phyloP scores from a whole-genome alignment of 2,329 filamentous ascomycete genomes.

The Eurotiales sp. region DNA sequence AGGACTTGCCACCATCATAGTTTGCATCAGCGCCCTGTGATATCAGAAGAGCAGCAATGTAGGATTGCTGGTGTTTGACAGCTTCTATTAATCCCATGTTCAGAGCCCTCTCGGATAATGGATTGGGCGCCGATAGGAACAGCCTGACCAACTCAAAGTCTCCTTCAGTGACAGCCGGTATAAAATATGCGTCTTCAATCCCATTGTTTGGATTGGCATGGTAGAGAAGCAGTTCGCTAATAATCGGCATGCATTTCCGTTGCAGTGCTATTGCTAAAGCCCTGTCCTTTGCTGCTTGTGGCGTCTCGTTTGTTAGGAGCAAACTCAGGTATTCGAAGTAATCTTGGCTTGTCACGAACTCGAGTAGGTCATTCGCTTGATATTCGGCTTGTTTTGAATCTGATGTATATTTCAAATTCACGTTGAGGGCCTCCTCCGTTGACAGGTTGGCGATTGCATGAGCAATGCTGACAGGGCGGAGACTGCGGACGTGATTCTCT shows the following conservation, averaged over 20 bases:
- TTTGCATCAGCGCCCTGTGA: neutral
- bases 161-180: neutral
- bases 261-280: neutral
- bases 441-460: constrained; percentile 1
- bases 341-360: neutral
- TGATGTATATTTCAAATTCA: neutral
- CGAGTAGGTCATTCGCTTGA: constrained; percentile 1
- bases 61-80: neutral
- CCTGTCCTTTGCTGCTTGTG: constrained; percentile 4
- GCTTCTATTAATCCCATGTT: constrained; percentile 1
- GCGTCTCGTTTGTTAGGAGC: neutral
- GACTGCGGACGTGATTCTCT: neutral
- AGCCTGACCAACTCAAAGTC: constrained; percentile 1
- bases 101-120: neutral
- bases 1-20: neutral
- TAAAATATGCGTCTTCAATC: neutral
- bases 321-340: neutral
- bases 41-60: neutral
- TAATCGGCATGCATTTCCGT: neutral
- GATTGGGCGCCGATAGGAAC: constrained; percentile 4
- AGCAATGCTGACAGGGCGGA: neutral
- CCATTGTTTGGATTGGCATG: constrained; percentile 3
- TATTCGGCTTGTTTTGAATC: neutral
- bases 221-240: constrained; percentile 1
- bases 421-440: neutral